phyloP scores from a whole-genome alignment of 345 rosid species.

The Lenwebbia sp. region DNA sequence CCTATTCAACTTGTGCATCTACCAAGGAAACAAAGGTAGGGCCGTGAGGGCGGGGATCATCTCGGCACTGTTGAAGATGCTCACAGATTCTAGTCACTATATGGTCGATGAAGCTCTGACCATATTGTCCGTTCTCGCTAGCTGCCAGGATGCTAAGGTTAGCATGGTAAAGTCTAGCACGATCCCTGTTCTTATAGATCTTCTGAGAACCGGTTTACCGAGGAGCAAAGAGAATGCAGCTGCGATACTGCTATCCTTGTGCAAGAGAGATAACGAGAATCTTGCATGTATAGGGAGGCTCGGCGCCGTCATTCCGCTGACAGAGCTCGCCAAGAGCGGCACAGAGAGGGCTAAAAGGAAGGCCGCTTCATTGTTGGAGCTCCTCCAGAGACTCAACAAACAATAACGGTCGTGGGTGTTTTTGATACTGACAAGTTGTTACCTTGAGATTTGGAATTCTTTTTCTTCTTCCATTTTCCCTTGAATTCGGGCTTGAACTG shows the following conservation, averaged over 20 bases:
- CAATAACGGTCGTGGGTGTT: conserved; percentile 11
- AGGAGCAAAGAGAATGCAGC: conserved; percentile 79
- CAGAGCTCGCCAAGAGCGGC: conserved; percentile 71
- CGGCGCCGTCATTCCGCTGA: conserved; percentile 72
- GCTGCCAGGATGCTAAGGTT: conserved; percentile 64
- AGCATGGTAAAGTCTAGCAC: conserved; percentile 57
- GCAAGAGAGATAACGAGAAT: conserved; percentile 76
- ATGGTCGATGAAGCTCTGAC: conserved; percentile 81
- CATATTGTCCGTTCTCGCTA: conserved; percentile 65
- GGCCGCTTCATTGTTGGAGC: conserved; percentile 73
- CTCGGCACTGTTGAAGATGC: conserved; percentile 51
- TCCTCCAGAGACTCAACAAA: conserved; percentile 39
- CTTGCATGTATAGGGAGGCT: conserved; percentile 59
- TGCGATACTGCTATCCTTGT: conserved; percentile 68
- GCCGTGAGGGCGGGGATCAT: conserved; percentile 80
- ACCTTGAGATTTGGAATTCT: neutral
- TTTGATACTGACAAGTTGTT: neutral
- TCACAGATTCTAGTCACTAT: conserved; percentile 46
- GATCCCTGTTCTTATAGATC: conserved; percentile 53
- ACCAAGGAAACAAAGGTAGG: conserved; percentile 82
- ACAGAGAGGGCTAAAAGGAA: conserved; percentile 84
- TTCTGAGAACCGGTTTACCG: conserved; percentile 49
- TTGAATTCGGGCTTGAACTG: neutral
- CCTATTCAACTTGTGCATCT: conserved; percentile 76
- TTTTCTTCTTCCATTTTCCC: neutral